Base-by-base conservation (phyloP, 2,329 filamentous ascomycete species). In the Dactylonectria estremocensis region DNA sequence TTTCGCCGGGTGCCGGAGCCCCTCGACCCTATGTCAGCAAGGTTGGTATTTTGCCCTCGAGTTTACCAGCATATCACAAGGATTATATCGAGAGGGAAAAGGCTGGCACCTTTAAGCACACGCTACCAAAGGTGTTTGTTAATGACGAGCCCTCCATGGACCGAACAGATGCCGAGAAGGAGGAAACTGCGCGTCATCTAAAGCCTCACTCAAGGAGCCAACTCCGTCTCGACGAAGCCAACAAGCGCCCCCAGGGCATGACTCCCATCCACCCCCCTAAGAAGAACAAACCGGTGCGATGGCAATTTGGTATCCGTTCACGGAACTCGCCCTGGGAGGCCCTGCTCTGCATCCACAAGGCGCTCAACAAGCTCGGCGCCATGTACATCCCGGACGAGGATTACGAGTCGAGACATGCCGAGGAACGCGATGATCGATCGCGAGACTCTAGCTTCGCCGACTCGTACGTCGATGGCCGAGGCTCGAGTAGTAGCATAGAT, bases 281-380 rank as follows among this genome's bases (percentile, higher is more conserved):
- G 83, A 95, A 93, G 80, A 83, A 87, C 5, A 95, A 93, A 77
- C 93, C 93, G 1, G 93, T 95, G 16, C 94, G 95, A 72, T 99
- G 96, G 96, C 96, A 99, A 79, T 99, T 99, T 78, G 96, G 96
- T 64, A 99, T 99, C 69, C 90, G 96, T 43, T 97, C 94, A 52
- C 91, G 96, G 55, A 99, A 98, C 77, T 93, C 94, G 63, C 96
- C 96, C 0, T 94, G 95, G 76, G 96, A 99, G 80, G 96, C 96
- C 0, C 92, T 99, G 80, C 85, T 97, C 28, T 98, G 95, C 76
- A 96, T 99, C 63, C 98, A 98, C 85, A 95, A 95, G 79, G 95
- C 96, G 0, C 85, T 99, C 49, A 87, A 91, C 68, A 95, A 95
- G 72, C 91, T 98, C 76, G 95, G 94, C 35, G 96, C 95, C 13